A percentile compares a stretch with the other conserved stretches of the same genome.
phyloP scores from a whole-genome alignment of 2,329 filamentous ascomycete genomes.

The Sporothrix euskadiensis region DNA sequence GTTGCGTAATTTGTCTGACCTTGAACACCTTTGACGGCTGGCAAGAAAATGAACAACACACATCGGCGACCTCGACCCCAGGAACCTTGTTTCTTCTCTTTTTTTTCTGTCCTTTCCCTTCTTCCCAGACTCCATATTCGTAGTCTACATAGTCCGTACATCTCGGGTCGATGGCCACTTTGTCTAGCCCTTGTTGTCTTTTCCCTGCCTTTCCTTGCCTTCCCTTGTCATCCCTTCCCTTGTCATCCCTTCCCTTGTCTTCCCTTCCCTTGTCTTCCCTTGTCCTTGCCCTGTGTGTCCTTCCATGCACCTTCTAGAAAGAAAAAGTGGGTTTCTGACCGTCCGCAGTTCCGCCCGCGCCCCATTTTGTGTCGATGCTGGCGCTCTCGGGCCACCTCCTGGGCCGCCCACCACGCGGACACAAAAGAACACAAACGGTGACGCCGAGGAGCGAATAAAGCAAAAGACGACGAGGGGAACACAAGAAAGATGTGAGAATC shows the following conservation, averaged over 20 bases:
- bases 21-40: neutral
- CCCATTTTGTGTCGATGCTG: neutral
- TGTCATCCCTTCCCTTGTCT: neutral
- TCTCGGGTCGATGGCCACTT: neutral
- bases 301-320: slow-evolving; percentile 13
- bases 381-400: neutral
- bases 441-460: neutral
- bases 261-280: neutral
- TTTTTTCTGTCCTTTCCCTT: no score
- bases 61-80: neutral
- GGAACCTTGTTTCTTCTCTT: neutral
- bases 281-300: neutral
- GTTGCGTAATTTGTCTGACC: slow-evolving; percentile 13
- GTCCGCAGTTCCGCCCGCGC: neutral
- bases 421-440: slow-evolving; percentile 4
- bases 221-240: neutral
- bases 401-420: neutral
- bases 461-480: neutral
- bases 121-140: neutral
- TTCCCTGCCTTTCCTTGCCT: neutral
- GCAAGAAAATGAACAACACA: neutral
- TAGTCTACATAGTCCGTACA: neutral
- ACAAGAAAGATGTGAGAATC: neutral
- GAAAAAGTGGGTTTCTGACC: neutral
- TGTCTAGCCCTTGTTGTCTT: neutral